Percentiles rank a stretch among this genome's conserved stretches.
Conservation (phyloP, 495 filamentous ascomycete species). For the Penicillium desertorum region DNA sequence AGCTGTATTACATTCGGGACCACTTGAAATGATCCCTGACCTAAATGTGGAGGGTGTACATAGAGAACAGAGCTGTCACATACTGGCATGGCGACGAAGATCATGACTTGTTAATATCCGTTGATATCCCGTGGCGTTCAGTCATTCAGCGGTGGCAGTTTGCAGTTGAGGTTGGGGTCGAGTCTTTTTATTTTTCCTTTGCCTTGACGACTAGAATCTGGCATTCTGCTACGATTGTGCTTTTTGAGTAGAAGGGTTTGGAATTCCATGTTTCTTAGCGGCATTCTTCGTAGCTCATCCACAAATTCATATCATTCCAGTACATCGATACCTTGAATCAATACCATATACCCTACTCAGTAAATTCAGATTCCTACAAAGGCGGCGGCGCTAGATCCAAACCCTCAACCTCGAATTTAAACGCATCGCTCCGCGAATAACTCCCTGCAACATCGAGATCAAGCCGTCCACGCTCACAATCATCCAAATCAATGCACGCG, state of each 20-base stretch:
- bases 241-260: background rate
- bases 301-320: background rate
- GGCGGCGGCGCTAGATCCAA: conserved; percentile 69
- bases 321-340: background rate
- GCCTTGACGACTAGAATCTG: conserved; percentile 7
- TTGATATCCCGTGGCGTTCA: conserved; percentile 16
- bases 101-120: conserved; percentile 5
- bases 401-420: conserved; percentile 74
- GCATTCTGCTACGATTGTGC: conserved; percentile 9
- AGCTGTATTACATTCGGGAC: background rate
- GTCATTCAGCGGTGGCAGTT: background rate
- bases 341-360: background rate
- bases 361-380: conserved; percentile 9
- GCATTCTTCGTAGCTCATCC: conserved; percentile 1
- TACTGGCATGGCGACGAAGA: conserved; percentile 20
- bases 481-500: conserved; percentile 59
- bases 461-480: conserved; percentile 60
- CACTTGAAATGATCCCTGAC: background rate
- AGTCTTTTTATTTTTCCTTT: background rate
- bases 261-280: background rate
- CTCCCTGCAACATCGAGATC: conserved; percentile 74
- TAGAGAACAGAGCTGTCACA: conserved; percentile 16
- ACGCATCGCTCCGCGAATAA: conserved; percentile 81
- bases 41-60: conserved; percentile 13
- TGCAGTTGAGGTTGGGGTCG: background rate